Evolutionary conservation across 306 rosid species (phyloP).

Genomic region (Datisca glomerata): DNA sequence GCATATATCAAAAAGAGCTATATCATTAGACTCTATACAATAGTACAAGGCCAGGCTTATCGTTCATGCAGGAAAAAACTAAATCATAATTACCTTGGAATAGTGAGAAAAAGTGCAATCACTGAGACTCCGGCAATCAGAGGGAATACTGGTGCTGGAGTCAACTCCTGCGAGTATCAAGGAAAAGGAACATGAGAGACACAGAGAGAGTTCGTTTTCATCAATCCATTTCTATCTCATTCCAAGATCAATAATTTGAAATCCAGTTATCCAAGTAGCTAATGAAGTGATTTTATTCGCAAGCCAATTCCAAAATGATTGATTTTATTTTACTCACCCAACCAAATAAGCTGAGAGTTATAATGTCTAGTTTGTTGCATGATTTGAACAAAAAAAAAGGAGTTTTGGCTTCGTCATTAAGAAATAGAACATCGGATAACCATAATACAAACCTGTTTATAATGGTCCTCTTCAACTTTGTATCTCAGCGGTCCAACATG

Average conservation of each 20-base stretch:
- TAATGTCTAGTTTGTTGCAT: not conserved
- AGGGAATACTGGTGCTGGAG: conserved; percentile 88
- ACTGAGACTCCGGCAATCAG: conserved; percentile 62
- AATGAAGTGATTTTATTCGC: not conserved
- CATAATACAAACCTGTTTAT: conserved; percentile 76
- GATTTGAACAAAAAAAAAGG: not conserved
- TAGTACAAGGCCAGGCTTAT: conserved; percentile 1
- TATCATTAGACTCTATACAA: conserved; percentile 6
- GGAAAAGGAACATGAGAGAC: not conserved
- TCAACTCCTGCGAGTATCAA: conserved; percentile 58
- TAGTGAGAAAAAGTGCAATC: conserved; percentile 53
- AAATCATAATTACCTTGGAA: conserved; percentile 55
- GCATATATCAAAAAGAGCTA: conserved; percentile 6
- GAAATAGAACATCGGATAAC: too few relatives aligned
- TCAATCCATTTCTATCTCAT: too few relatives aligned
- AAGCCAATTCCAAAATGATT: conserved; percentile 1
- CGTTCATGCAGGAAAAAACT: conserved; percentile 6
- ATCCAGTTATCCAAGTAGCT: not conserved
- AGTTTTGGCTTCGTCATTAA: too few relatives aligned
- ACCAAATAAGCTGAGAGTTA: too few relatives aligned
- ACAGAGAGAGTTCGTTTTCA: not conserved
- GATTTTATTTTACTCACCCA: too few relatives aligned
- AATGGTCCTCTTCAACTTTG: conserved; percentile 42
- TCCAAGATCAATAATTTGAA: too few relatives aligned
- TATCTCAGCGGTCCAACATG: conserved; percentile 87